Conservation (phyloP, 176 grass and related monocot genomes). For the Secale cereale region DNA sequence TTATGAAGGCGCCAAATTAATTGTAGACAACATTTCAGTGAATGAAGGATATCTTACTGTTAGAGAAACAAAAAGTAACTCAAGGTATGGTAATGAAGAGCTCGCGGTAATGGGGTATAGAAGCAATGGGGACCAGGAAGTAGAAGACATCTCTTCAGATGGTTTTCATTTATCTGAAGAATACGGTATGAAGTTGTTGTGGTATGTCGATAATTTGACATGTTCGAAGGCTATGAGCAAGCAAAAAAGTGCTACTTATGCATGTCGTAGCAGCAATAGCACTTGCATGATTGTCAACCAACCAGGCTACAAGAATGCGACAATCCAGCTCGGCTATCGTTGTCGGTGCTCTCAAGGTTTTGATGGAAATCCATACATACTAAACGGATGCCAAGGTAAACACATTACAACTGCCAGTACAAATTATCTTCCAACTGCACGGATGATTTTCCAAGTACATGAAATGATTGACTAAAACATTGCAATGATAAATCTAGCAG, state of each 20-base stretch:
- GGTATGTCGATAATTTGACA: neutral
- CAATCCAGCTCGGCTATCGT: neutral
- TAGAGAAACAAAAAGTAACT: neutral
- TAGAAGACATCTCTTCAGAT: accelerated
- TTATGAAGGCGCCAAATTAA: neutral
- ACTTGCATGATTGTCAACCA: neutral
- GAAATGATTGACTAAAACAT: neutral
- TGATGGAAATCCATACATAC: conserved; percentile 41
- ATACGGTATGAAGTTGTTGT: neutral
- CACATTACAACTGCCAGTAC: neutral
- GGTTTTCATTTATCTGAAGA: neutral
- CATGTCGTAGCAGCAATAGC: neutral
- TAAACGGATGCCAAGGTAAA: conserved; percentile 29
- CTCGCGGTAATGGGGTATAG: neutral
- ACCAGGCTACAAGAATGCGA: neutral
- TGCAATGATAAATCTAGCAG: neutral
- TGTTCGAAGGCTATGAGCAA: neutral
- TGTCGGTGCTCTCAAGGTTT: conserved; percentile 32
- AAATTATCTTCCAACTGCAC: neutral
- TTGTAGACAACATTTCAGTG: neutral
- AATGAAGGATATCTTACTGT: conserved; percentile 6
- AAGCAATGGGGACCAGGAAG: accelerated
- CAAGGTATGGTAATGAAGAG: neutral
- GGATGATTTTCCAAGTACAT: neutral
- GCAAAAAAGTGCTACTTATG: neutral